Evolutionary conservation across 1,139 yeast genomes (phyloP), one percentile per base, ranked within the genome.

Genomic region (Suhomyces maxii): DNA sequence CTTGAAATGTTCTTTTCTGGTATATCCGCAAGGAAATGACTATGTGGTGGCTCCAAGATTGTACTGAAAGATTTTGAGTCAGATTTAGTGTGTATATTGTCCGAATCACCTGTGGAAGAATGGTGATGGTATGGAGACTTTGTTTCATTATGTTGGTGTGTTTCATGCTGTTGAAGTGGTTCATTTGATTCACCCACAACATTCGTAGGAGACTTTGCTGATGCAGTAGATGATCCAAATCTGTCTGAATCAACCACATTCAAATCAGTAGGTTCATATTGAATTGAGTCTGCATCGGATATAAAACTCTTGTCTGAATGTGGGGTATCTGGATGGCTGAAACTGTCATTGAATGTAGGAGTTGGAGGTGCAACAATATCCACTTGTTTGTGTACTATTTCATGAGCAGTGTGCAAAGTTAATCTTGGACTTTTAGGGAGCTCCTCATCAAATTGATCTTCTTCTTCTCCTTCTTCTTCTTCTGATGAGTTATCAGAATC

Each of bases 261-360:
- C 45, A 71, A 56, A 32, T 52, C 53, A 0, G 54, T 54, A 2
- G 74, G 74, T 49, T 72, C 77, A 37, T 59, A 41, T 46, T 71
- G 76, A 28, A 68, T 67, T 7, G 73, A 68, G 52, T 71, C 76
- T 2, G 64, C 63, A 46, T 71, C 76, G 0, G 75, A 69, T 37
- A 57, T 61, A 47, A 59, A 70, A 47, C 75, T 71, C 42, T 52
- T 53, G 12, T 71, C 75, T 0, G 71, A 67, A 26, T 50, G 47
- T 3, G 74, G 73, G 8, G 76, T 65, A 12, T 63, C 71, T 6
- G 65, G 56, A 7, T 47, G 41, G n/a, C 42, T 23, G 12, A 52
- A 45, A 3, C 43, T 41, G n/a, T 51, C 48, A 31, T 42, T 47
- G 32, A 48, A 51, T 1, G 55, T 47, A 1, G 76, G 73, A 1